Conservation (phyloP, 305 asterid species). For the Fraxinus xanthoxyloides region DNA sequence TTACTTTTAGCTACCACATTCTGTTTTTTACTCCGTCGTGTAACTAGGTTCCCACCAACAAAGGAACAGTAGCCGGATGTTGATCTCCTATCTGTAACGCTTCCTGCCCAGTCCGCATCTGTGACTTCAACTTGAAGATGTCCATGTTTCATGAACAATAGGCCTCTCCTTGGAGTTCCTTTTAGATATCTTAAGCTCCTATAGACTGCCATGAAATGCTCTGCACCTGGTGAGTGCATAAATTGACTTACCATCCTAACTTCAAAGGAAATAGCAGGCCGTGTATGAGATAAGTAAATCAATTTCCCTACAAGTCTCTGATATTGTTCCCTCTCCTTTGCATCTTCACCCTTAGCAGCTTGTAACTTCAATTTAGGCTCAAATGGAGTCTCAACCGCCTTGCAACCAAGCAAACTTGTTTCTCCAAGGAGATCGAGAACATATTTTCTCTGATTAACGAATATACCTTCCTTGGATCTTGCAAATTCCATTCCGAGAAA, state of each 20-base stretch:
- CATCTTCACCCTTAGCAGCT: background rate
- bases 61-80: background rate
- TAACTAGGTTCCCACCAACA: background rate
- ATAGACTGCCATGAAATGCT: background rate
- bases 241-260: constrained; percentile 7
- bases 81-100: background rate
- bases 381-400: background rate
- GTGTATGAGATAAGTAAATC: background rate
- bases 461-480: background rate
- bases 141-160: background rate
- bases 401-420: background rate
- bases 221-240: background rate
- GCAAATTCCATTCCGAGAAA: background rate
- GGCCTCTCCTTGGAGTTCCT: background rate
- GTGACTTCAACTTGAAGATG: background rate
- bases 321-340: background rate
- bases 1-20: background rate
- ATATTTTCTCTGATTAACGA: background rate
- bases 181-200: background rate
- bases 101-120: background rate
- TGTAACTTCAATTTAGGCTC: background rate
- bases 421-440: background rate
- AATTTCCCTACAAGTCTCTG: background rate
- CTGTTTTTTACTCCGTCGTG: background rate
- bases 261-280: background rate